Conservation (phyloP, 2,329 filamentous ascomycete species). For the Xylariaceae sp. region DNA sequence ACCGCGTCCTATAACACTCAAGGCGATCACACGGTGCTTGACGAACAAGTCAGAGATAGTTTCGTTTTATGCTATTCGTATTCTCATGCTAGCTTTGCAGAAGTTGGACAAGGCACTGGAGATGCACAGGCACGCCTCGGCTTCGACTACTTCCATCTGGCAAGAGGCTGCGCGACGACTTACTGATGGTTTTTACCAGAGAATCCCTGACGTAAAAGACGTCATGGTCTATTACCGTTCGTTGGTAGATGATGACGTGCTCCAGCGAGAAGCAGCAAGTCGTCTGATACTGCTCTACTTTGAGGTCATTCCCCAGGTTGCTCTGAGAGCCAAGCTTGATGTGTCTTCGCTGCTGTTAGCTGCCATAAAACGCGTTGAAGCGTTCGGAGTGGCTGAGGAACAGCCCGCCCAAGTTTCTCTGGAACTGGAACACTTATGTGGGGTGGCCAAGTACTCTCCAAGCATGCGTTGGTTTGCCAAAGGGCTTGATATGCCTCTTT, state of each 20-base stretch:
- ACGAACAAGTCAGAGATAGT: slow-evolving; percentile 74
- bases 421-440: slow-evolving; percentile 76
- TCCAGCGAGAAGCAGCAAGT: slow-evolving; percentile 76
- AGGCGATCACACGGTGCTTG: slow-evolving; percentile 73
- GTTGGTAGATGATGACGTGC: slow-evolving; percentile 61
- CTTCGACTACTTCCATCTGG: slow-evolving; percentile 57
- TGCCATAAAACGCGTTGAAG: slow-evolving; percentile 59
- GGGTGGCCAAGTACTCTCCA: slow-evolving; percentile 74
- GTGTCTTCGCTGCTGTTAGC: slow-evolving; percentile 72
- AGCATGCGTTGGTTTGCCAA: slow-evolving; percentile 91
- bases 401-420: slow-evolving; percentile 57
- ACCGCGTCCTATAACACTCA: slow-evolving; percentile 76
- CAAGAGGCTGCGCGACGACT: slow-evolving; percentile 63
- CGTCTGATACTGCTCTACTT: slow-evolving; percentile 82
- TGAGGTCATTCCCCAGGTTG: slow-evolving; percentile 72
- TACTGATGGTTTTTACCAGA: slow-evolving; percentile 68
- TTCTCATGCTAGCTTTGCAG: slow-evolving; percentile 72
- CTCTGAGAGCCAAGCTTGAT: slow-evolving; percentile 82
- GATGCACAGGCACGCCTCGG: slow-evolving; percentile 50
- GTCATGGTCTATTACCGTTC: slow-evolving; percentile 70
- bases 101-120: slow-evolving; percentile 67
- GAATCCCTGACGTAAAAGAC: slow-evolving; percentile 79
- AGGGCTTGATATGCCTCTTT: slow-evolving; percentile 57
- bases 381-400: slow-evolving; percentile 46
- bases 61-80: slow-evolving; percentile 76